Evolutionary conservation across 305 asterid genomes (phyloP).

Genomic region (Vinca major): DNA sequence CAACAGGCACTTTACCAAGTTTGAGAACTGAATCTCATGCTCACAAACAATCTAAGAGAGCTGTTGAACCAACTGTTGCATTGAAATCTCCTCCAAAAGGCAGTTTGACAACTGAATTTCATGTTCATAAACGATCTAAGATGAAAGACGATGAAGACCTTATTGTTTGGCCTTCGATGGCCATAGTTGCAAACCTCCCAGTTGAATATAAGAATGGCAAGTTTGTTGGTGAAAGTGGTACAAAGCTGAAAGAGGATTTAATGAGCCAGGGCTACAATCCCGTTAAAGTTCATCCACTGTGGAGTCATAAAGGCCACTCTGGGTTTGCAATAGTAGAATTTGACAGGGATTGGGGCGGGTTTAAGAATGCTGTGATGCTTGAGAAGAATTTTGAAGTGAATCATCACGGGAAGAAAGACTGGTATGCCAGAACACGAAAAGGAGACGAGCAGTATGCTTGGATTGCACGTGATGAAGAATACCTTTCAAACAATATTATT

Average conservation of each 20-base stretch:
- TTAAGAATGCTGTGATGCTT: slow-evolving; percentile 52
- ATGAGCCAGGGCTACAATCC: slow-evolving; percentile 56
- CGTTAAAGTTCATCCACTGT: slow-evolving; percentile 51
- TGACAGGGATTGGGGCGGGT: slow-evolving; percentile 60
- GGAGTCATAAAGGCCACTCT: slow-evolving; percentile 52
- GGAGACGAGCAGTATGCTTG: slow-evolving; percentile 55
- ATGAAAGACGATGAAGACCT: slow-evolving; percentile 38
- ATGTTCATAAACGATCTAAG: slow-evolving; percentile 14
- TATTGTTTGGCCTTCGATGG: slow-evolving; percentile 86
- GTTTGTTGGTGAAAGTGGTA: slow-evolving; percentile 53
- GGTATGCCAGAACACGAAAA: slow-evolving; percentile 28
- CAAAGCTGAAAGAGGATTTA: slow-evolving; percentile 48
- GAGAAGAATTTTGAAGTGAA: slow-evolving; percentile 57
- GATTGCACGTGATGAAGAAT: slow-evolving; percentile 75
- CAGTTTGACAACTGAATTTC: slow-evolving; percentile 13
- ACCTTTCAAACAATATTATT: slow-evolving; percentile 23
- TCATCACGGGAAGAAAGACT: slow-evolving; percentile 55
- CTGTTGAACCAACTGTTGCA: too few relatives aligned
- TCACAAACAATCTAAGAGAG: too few relatives aligned
- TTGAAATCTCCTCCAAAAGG: too few relatives aligned
- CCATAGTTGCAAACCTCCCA: slow-evolving; percentile 57
- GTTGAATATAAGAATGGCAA: slow-evolving; percentile 39
- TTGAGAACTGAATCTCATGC: too few relatives aligned
- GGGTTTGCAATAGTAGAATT: slow-evolving; percentile 68
- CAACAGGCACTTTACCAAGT: slow-evolving; percentile 13